These are phyloP conservation scores for Penicillium sp. DNA, from an alignment of 2,329 filamentous ascomycete species.

Conservation along the genomic window DNA sequence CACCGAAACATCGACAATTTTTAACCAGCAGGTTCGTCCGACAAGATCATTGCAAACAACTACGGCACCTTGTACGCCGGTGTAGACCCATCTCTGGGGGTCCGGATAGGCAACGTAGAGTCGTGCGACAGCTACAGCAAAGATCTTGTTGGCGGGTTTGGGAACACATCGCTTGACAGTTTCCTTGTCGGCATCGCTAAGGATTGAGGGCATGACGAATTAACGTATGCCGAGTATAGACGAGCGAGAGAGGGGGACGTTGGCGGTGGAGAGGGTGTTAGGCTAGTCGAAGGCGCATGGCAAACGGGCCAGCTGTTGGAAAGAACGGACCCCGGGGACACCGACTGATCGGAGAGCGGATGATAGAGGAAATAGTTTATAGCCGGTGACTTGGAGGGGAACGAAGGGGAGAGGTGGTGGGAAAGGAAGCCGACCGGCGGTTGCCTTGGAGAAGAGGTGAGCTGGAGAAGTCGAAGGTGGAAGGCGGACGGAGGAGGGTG, in stretches of 20 bases:
- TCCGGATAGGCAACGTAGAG: conserved; percentile 93
- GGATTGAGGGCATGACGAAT: conserved; percentile 63
- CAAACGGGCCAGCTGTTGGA: conserved; percentile 19
- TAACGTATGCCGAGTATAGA: conserved; percentile 6
- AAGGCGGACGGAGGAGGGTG: conserved; percentile 19
- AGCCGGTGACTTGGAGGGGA: too few species aligned
- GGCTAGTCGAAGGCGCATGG: conserved; percentile 21
- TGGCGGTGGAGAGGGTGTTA: conserved; percentile 10
- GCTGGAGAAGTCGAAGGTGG: conserved; percentile 3
- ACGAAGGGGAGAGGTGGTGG: background rate
- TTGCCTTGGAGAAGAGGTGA: conserved; percentile 25
- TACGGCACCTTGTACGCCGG: conserved; percentile 86
- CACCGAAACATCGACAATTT: conserved; percentile 95
- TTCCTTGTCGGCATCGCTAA: conserved; percentile 93
- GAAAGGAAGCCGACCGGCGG: conserved; percentile 31
- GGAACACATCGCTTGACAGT: conserved; percentile 93
- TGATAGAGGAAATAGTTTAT: background rate
- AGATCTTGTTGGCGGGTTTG: conserved; percentile 95
- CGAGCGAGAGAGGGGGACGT: conserved; percentile 9
- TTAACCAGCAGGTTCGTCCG: conserved; percentile 95
- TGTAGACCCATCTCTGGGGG: conserved; percentile 86
- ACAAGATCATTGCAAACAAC: conserved; percentile 93
- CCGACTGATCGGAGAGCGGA: conserved; percentile 13
- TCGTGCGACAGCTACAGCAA: conserved; percentile 88
- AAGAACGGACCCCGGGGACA: conserved; percentile 15